Evolutionary conservation across 805 yeast species (phyloP), one percentile per base, ranked within the genome.

Genomic region (Priceomyces castillae): DNA sequence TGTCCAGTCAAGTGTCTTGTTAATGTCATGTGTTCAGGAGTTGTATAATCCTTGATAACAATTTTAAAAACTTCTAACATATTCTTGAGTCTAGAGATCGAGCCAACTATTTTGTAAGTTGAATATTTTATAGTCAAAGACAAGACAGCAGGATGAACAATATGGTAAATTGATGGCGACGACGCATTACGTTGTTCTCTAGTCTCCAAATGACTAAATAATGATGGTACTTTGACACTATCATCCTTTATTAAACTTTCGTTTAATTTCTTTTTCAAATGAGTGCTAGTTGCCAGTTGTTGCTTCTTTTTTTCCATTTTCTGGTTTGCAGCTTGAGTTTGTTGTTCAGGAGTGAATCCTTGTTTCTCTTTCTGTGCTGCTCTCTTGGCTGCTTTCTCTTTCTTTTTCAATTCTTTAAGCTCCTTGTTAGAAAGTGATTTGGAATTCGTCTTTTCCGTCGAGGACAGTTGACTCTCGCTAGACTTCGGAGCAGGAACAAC

Each of bases 341-440:
- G 69, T 57, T 70, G 65, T 65, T 73, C 65, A 48, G 71, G 65
- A 53, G 74, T 44, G 36, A 80, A 77, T 26, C 84, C 90, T 40
- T 71, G 76, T 6, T 81, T 83, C 51, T 77, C 86, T 58, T 87
- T 90, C 50, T 82, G 80, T 2, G 96, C 96, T 2, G 96, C 94
- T 61, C 98, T 76, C 61, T 88, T 87, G 31, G 94, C 95, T 11
- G 94, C 94, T 67, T 92, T 90, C 57, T 90, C 96, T 54, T 80
- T 80, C 71, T 90, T 90, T 61, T 89, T 87, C 61, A 82, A 69
- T 54, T 88, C 97, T 62, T 90, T 90, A 48, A 88, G 72, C 62
- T 90, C 95, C 55, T 89, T 90, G 51, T 87, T 87, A 7, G 86
- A 65, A 35, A 84, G 71, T 34, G 17, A 7, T 40, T 26, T 34